Evolutionary conservation across 2,329 filamentous ascomycete species (phyloP).

Genomic region (Cladosporium sp.): DNA sequence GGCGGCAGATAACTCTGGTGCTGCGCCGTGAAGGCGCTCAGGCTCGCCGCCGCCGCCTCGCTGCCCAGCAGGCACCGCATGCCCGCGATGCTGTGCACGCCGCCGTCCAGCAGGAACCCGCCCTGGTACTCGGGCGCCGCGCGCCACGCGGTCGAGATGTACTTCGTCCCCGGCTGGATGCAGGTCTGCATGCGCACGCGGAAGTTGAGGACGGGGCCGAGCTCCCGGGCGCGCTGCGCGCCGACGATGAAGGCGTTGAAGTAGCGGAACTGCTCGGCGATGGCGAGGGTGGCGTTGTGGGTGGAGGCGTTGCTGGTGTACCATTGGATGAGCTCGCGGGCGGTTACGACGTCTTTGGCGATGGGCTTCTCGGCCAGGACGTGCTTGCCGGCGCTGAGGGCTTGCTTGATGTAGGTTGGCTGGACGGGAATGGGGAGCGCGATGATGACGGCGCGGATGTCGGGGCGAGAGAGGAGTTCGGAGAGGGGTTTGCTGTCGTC

Average conservation of each 20-base stretch:
- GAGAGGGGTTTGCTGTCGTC: constrained; percentile 42
- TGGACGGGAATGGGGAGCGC: constrained; percentile 39
- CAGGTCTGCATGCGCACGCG: constrained; percentile 40
- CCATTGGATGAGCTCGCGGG: constrained; percentile 44
- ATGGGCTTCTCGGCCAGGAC: constrained; percentile 52
- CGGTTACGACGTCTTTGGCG: constrained; percentile 48
- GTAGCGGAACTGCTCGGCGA: constrained; percentile 72
- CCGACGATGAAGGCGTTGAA: constrained; percentile 50
- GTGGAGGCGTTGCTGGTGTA: constrained; percentile 36
- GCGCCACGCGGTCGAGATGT: constrained; percentile 56
- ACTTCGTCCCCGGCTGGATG: constrained; percentile 48
- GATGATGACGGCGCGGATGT: constrained; percentile 48
- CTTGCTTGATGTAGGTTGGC: constrained; percentile 44
- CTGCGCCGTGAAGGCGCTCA: constrained; percentile 52
- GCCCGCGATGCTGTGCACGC: constrained; percentile 64
- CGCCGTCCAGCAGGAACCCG: constrained; percentile 69
- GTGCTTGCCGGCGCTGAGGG: constrained; percentile 47
- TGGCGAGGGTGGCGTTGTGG: constrained; percentile 40
- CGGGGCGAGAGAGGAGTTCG: constrained; percentile 36
- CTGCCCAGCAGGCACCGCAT: constrained; percentile 53
- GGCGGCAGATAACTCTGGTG: constrained; percentile 55
- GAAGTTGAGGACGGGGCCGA: constrained; percentile 54
- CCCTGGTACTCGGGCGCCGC: constrained; percentile 65
- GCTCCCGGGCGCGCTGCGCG: constrained; percentile 41
- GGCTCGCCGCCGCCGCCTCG: constrained; percentile 37